phyloP scores from a whole-genome alignment of 805 yeast genomes.

The Diddensiella transvaalensis region DNA sequence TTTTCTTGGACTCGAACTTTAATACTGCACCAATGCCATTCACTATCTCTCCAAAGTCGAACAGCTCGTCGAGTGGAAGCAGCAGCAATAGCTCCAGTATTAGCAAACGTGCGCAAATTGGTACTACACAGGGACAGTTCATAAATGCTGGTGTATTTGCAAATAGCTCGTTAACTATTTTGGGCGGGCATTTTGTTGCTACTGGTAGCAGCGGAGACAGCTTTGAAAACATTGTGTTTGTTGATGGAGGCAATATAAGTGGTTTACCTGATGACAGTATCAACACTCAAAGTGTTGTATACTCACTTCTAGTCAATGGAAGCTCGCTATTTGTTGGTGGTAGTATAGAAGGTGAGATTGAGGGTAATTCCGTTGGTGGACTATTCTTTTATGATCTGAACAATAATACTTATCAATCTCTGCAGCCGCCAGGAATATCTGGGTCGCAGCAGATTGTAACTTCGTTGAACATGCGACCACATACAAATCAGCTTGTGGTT shows the following conservation, averaged over 20 bases:
- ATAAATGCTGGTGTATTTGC: constrained; percentile 39
- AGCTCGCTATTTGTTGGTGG: constrained; percentile 33
- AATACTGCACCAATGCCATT: constrained; percentile 21
- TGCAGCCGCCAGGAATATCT: constrained; percentile 47
- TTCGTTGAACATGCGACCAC: constrained; percentile 38
- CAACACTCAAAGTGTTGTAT: constrained; percentile 21
- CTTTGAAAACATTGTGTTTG: constrained; percentile 31
- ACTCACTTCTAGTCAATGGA: constrained; percentile 24
- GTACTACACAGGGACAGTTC: constrained; percentile 17
- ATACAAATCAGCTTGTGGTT: constrained; percentile 49
- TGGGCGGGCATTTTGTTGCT: constrained; percentile 58
- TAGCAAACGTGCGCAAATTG: constrained; percentile 16
- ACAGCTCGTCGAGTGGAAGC: constrained; percentile 1
- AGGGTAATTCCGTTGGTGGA: constrained; percentile 37
- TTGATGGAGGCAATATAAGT: constrained; percentile 26
- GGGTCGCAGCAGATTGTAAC: constrained; percentile 42
- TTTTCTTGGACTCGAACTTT: constrained; percentile 14
- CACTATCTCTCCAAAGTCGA: constrained; percentile 11
- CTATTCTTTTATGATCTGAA: constrained; percentile 51
- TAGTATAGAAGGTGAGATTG: constrained; percentile 26
- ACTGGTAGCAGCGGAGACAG: constrained; percentile 25
- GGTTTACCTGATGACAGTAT: constrained; percentile 23
- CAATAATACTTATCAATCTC: constrained; percentile 38
- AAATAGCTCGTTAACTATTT: constrained; percentile 48
- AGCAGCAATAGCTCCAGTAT: constrained; percentile 2